Evolutionary conservation across 2,329 filamentous ascomycete species (phyloP).

Genomic region (Leptographium wingfieldii): DNA sequence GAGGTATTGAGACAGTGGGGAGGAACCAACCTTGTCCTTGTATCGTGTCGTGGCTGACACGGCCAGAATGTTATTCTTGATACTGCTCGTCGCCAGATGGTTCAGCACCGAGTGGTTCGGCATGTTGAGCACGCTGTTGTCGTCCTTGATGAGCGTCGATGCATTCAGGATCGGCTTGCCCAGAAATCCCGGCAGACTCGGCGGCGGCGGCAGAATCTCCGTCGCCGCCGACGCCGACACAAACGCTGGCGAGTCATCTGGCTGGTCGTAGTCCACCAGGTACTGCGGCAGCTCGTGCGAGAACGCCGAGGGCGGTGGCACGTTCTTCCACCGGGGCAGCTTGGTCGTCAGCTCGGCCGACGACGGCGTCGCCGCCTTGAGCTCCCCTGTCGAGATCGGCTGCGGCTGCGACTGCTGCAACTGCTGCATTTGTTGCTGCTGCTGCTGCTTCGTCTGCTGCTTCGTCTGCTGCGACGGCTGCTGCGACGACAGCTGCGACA

Average conservation of each 20-base stretch:
- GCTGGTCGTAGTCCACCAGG: constrained; percentile 72
- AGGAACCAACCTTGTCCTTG: constrained; percentile 64
- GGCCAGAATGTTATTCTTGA: constrained; percentile 89
- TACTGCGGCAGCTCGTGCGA: constrained; percentile 69
- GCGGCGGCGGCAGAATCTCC: constrained; percentile 69
- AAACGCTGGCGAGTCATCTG: constrained; percentile 65
- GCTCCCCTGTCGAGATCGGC: neutral
- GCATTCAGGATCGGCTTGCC: constrained; percentile 92
- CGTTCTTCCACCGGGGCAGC: constrained; percentile 40
- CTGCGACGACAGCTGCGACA: neutral
- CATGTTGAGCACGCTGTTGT: constrained; percentile 92
- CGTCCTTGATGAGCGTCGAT: constrained; percentile 85
- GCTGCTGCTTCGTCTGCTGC: neutral
- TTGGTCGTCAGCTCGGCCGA: constrained; percentile 14
- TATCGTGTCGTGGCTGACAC: constrained; percentile 97
- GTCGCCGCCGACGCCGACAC: constrained; percentile 63
- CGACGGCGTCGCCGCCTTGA: constrained; percentile 1
- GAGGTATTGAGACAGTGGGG: neutral
- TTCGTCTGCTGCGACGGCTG: constrained; percentile 8
- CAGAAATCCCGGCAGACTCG: constrained; percentile 77
- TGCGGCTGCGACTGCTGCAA: neutral
- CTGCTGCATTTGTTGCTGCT: neutral
- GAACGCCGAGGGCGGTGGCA: constrained; percentile 47
- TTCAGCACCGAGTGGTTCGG: constrained; percentile 96
- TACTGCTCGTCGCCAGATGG: constrained; percentile 92